These are phyloP conservation scores for Alternaria postmessia DNA, from an alignment of 2,329 filamentous ascomycete genomes.

Conservation along the genomic window DNA sequence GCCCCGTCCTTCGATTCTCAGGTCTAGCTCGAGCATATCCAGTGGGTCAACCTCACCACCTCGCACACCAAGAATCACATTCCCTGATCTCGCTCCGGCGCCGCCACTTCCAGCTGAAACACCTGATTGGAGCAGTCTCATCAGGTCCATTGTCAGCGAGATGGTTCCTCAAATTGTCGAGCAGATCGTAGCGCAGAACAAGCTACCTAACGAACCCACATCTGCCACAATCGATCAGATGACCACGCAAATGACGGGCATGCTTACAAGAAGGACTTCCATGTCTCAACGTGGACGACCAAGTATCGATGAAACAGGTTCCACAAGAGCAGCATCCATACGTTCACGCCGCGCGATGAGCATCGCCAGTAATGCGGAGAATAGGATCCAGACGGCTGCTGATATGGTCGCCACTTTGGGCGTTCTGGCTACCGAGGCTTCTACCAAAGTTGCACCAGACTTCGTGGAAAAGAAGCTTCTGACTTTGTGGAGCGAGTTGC, in stretches of 20 bases:
- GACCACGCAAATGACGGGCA: slow-evolving; percentile 42
- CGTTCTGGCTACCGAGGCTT: slow-evolving; percentile 39
- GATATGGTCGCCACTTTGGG: slow-evolving; percentile 46
- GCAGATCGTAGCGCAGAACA: slow-evolving; percentile 42
- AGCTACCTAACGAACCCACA: slow-evolving; percentile 24
- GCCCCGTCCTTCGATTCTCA: slow-evolving; percentile 13
- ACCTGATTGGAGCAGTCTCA: slow-evolving; percentile 40
- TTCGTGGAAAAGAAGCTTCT: slow-evolving; percentile 47
- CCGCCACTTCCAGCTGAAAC: slow-evolving; percentile 11
- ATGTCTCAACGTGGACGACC: slow-evolving; percentile 33
- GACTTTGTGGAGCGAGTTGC: slow-evolving; percentile 41
- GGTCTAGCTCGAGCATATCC: slow-evolving; percentile 10
- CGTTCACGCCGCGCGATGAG: slow-evolving; percentile 38
- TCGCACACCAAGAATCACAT: slow-evolving; percentile 24
- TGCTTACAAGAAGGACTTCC: slow-evolving; percentile 38
- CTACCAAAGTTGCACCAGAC: slow-evolving; percentile 38
- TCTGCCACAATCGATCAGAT: slow-evolving; percentile 37
- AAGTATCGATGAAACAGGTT: slow-evolving; percentile 29
- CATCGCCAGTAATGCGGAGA: slow-evolving; percentile 39
- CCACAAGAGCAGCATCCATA: slow-evolving; percentile 23
- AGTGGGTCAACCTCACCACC: slow-evolving; percentile 25
- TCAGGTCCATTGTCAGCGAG: slow-evolving; percentile 44
- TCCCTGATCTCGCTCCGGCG: slow-evolving; percentile 16
- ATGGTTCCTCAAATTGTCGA: slow-evolving; percentile 46
- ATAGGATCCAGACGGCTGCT: slow-evolving; percentile 40